phyloP scores from a whole-genome alignment of 1,284 basidiomycete species.

The Lignosus rhinocerotis region DNA sequence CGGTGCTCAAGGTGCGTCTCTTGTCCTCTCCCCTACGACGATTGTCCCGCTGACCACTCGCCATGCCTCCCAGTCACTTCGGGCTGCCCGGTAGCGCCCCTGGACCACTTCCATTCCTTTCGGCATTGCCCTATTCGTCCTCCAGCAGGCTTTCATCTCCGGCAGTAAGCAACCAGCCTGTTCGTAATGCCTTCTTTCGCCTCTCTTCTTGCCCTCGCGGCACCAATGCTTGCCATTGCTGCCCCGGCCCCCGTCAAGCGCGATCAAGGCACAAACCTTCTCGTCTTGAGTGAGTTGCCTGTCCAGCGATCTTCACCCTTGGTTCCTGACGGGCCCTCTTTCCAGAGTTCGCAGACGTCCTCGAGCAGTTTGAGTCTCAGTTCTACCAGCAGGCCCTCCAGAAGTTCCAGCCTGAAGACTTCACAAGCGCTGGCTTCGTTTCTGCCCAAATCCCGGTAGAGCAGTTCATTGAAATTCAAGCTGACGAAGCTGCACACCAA shows the following conservation, averaged over 20 bases:
- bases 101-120: slow-evolving; percentile 47
- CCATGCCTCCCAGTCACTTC: slow-evolving; percentile 33
- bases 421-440: slow-evolving; percentile 68
- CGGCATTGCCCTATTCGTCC: slow-evolving; percentile 42
- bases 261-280: slow-evolving; percentile 45
- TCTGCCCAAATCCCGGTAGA: slow-evolving; percentile 57
- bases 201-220: slow-evolving; percentile 44
- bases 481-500: slow-evolving; percentile 67
- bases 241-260: slow-evolving; percentile 53
- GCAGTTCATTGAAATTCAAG: slow-evolving; percentile 59
- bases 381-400: slow-evolving; percentile 71
- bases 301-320: background rate
- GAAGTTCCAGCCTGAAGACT: slow-evolving; percentile 69
- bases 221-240: slow-evolving; percentile 51
- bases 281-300: slow-evolving; percentile 59
- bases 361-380: slow-evolving; percentile 70
- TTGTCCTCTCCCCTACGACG: background rate
- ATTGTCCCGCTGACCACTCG: background rate
- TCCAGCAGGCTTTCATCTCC: slow-evolving; percentile 46
- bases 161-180: slow-evolving; percentile 38
- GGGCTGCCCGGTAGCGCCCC: slow-evolving; percentile 74
- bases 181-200: slow-evolving; percentile 41
- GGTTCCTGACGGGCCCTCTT: background rate
- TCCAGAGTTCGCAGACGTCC: slow-evolving; percentile 71
- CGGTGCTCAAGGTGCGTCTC: slow-evolving; percentile 24